Evolutionary conservation across 2,329 filamentous ascomycete genomes (phyloP).

Genomic region (Shiraia sp.): DNA sequence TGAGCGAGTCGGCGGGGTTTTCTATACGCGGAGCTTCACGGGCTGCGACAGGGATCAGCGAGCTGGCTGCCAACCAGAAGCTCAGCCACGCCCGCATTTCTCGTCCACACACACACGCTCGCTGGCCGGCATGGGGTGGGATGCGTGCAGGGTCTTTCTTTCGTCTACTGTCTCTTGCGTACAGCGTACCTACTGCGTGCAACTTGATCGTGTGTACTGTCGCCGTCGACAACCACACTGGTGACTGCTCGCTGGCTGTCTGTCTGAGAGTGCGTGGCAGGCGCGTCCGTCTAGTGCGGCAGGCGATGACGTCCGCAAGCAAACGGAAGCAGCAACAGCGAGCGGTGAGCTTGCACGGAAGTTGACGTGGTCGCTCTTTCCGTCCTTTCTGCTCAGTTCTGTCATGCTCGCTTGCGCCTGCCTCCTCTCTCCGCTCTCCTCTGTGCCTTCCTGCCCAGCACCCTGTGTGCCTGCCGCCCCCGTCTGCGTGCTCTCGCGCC

Average conservation of each 20-base stretch:
- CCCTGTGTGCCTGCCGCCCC: no score
- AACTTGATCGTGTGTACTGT: no score
- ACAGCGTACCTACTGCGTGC: no score
- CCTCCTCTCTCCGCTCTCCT: no score
- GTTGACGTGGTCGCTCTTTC: constrained; percentile 7
- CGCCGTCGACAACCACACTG: not conserved
- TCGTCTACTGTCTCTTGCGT: no score
- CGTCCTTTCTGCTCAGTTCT: no score
- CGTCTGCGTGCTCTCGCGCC: constrained; percentile 3
- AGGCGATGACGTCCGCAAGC: constrained; percentile 11
- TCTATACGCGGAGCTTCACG: constrained; percentile 16
- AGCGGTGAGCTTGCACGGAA: constrained; percentile 15
- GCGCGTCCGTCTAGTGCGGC: not conserved
- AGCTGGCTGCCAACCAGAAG: constrained; percentile 19
- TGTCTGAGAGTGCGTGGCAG: not conserved
- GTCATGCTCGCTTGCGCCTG: constrained; percentile 6
- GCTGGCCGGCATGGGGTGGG: no score
- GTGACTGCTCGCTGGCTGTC: not conserved
- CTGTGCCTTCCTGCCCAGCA: no score
- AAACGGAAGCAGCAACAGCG: constrained; percentile 5
- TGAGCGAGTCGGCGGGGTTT: constrained; percentile 24
- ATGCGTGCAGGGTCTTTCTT: no score
- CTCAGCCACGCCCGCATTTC: constrained; percentile 15
- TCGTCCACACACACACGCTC: not conserved
- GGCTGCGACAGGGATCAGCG: constrained; percentile 19